Conservation (phyloP, 2,329 filamentous ascomycete genomes). For the Diaporthe citriasiana region DNA sequence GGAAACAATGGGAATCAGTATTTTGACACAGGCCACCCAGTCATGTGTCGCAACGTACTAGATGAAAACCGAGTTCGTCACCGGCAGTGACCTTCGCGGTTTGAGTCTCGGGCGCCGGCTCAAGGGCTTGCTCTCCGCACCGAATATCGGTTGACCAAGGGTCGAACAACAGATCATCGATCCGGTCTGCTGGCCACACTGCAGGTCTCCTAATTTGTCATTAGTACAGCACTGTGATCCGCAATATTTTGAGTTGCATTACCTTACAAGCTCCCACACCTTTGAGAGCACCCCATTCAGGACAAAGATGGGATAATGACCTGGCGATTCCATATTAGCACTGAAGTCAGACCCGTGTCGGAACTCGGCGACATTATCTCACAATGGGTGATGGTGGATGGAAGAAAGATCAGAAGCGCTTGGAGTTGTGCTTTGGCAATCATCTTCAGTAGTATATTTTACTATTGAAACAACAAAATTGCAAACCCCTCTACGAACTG, state of each 20-base stretch:
- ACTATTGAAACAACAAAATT: background rate
- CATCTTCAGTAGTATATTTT: background rate
- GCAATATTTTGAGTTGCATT: background rate
- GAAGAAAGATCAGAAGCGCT: background rate
- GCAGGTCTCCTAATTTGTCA: background rate
- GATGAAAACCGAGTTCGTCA: slow-evolving; percentile 1
- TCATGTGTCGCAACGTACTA: background rate
- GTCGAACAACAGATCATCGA: background rate
- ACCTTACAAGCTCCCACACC: slow-evolving; percentile 2
- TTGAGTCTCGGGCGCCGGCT: background rate
- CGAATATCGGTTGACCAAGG: background rate
- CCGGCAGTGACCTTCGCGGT: background rate
- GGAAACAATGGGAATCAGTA: background rate
- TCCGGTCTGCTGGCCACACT: background rate
- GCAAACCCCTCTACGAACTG: background rate
- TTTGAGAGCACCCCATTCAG: background rate
- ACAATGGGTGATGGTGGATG: background rate
- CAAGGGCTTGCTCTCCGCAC: background rate
- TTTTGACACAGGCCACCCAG: background rate
- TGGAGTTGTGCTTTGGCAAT: background rate
- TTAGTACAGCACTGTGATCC: background rate
- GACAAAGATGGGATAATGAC: background rate
- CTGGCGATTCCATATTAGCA: background rate
- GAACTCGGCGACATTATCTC: background rate
- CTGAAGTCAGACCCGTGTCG: background rate